Base-by-base conservation (phyloP, 2,329 filamentous ascomycete genomes). In the Botrytis medusae region DNA sequence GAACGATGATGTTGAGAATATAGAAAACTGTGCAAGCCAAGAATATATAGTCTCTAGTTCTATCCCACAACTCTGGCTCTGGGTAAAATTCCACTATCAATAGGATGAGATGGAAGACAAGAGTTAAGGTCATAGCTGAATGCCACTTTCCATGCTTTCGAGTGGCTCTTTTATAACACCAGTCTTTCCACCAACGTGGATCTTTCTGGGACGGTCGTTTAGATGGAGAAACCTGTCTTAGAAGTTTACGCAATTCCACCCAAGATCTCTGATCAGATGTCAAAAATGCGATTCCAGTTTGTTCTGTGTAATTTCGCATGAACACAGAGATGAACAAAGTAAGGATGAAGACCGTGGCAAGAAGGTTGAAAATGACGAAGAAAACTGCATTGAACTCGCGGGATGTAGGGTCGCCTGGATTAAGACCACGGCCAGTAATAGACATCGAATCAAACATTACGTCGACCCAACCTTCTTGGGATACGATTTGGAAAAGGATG, bases 281-380 rank as follows among this genome's bases (percentile, higher is more conserved):
- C 78, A 99, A 85, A 81, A 95, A 99, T 3, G 96, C 96, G 61
- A 99, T 96, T 1, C 96, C 96, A 0, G 96, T 99, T 83, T 98
- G 95, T 83, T 99, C 96, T 0, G 96, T 99, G 83, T 99, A 99
- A 82, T 98, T 99, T 75, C 96, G 93, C 96, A 99, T 99, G 82
- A 99, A 99, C 75, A 99, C 96, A 73, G 96, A 98, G 65, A 99
- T 97, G 82, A 99, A 99, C 80, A 99, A 85, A 1, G 96, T 99
- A 80, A 99, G 87, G 75, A 99, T 92, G 83, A 99, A 99, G 76
- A 99, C 95, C 0, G 96, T 96, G 46, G 94, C 94, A 78, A 99
- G 87, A 81, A 99, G 88, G 83, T 99, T 99, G 89, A 98, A 99
- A 7, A 95, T 87, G 72, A 99, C 90, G 81, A 99, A 98, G 85